Conservation (phyloP, 1,284 basidiomycete species). For the Melanopsichium pennsylvanicum region DNA sequence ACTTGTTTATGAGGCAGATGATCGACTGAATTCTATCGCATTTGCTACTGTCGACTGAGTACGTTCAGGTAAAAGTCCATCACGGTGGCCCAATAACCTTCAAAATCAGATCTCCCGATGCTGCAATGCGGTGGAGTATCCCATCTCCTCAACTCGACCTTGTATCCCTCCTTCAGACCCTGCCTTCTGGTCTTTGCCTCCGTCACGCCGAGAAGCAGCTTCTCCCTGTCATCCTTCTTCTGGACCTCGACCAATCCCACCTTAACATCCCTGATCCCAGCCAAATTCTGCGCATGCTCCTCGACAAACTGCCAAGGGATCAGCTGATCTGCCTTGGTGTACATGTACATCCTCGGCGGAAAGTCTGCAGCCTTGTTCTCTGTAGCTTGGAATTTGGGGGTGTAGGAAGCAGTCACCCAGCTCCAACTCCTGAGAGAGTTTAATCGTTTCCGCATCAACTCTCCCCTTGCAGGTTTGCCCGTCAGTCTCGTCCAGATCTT, state of each 20-base stretch:
- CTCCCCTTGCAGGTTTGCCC: conserved; percentile 30
- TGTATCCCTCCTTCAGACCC: conserved; percentile 8
- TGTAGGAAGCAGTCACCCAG: conserved; percentile 36
- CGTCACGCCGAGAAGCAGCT: conserved; percentile 1
- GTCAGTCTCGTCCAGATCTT: conserved; percentile 31
- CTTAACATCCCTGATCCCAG: conserved; percentile 5
- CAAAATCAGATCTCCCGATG: conserved; percentile 48
- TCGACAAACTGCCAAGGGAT: conserved; percentile 54
- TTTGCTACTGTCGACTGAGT: conserved; percentile 13
- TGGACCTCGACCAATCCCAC: conserved; percentile 39
- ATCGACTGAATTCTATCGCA: not conserved
- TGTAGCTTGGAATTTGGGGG: not conserved
- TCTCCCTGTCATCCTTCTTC: conserved; percentile 10
- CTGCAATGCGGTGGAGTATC: conserved; percentile 50
- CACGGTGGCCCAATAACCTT: conserved; percentile 52
- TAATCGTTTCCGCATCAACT: conserved; percentile 39
- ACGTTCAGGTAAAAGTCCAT: conserved; percentile 34
- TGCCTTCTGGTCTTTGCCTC: not conserved
- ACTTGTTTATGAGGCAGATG: too few species aligned
- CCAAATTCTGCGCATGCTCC: conserved; percentile 46
- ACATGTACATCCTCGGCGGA: conserved; percentile 57
- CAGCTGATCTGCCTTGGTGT: conserved; percentile 51
- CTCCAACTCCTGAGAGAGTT: conserved; percentile 47
- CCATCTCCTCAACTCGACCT: conserved; percentile 50
- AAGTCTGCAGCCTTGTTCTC: conserved; percentile 2